Percentiles rank a stretch among this genome's conserved stretches.
Evolutionary conservation across 768 basidiomycete genomes (phyloP).

Genomic region (Tylopilus rubrobrunneus): DNA sequence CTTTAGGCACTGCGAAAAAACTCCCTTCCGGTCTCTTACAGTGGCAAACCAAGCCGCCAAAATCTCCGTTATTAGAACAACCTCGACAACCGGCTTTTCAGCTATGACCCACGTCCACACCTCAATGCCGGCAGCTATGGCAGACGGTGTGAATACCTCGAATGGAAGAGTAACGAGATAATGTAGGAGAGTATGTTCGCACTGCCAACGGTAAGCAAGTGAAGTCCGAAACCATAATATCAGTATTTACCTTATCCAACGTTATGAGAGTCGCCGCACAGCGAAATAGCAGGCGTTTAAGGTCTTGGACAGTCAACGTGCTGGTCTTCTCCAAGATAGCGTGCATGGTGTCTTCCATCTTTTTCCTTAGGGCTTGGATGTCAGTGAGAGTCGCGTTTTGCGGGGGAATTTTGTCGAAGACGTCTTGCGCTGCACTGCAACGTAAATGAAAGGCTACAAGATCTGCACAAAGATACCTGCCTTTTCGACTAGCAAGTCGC

Average conservation of each 20-base stretch:
- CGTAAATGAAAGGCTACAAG: not conserved
- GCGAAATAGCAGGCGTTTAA: constrained; percentile 82
- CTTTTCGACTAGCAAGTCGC: constrained; percentile 60
- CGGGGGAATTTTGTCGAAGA: constrained; percentile 60
- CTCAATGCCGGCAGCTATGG: constrained; percentile 85
- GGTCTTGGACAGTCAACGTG: constrained; percentile 72
- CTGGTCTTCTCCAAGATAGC: constrained; percentile 72
- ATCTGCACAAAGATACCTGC: constrained; percentile 34
- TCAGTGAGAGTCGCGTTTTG: constrained; percentile 56
- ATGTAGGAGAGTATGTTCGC: constrained; percentile 81
- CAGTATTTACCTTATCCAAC: constrained; percentile 47
- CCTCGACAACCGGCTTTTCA: constrained; percentile 77
- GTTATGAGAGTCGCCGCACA: constrained; percentile 81
- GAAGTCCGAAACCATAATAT: not conserved
- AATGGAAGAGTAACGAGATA: constrained; percentile 87
- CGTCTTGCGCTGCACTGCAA: constrained; percentile 43
- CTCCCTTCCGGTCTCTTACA: constrained; percentile 70
- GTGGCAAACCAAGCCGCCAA: constrained; percentile 84
- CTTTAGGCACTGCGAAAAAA: constrained; percentile 83
- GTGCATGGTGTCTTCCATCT: constrained; percentile 61
- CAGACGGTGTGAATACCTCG: constrained; percentile 80
- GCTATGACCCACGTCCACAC: constrained; percentile 96
- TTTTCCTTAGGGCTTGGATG: constrained; percentile 59
- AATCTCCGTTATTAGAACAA: constrained; percentile 81
- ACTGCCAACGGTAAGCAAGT: constrained; percentile 42